Percentiles rank a stretch among this genome's conserved stretches.
Evolutionary conservation across 2,329 filamentous ascomycete species (phyloP).

Genomic region (Aspergillus sp.): DNA sequence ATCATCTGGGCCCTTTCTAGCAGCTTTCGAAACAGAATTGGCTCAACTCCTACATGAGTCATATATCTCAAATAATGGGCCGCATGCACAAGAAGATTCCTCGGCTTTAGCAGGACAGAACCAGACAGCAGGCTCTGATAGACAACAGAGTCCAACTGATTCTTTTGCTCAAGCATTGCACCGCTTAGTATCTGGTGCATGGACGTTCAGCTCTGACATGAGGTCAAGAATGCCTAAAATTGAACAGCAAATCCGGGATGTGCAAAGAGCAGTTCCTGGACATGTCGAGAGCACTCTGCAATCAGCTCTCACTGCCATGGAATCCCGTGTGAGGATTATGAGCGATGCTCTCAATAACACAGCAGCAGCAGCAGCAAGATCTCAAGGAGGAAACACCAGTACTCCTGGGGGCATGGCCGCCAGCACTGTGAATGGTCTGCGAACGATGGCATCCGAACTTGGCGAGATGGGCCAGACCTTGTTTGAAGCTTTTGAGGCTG

Average conservation of each 20-base stretch:
- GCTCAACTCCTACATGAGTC: constrained; percentile 25
- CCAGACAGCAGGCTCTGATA: constrained; percentile 6
- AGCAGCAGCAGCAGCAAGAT: constrained; percentile 26
- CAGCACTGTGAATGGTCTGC: constrained; percentile 32
- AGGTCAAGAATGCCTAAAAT: constrained; percentile 30
- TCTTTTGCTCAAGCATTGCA: constrained; percentile 28
- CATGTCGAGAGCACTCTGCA: constrained; percentile 32
- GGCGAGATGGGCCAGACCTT: constrained; percentile 33
- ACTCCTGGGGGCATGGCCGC: constrained; percentile 29
- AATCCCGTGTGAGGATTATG: constrained; percentile 31
- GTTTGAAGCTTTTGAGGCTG: constrained; percentile 31
- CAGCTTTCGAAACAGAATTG: constrained; percentile 35
- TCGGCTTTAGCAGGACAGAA: constrained; percentile 7
- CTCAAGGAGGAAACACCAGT: constrained; percentile 26
- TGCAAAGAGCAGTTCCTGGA: constrained; percentile 28
- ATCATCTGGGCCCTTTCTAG: constrained; percentile 27
- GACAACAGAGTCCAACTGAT: constrained; percentile 20
- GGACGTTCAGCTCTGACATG: constrained; percentile 31
- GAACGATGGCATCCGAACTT: constrained; percentile 35
- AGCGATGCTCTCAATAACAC: constrained; percentile 31
- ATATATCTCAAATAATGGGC: constrained; percentile 6
- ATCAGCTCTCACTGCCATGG: constrained; percentile 29
- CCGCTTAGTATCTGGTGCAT: constrained; percentile 28
- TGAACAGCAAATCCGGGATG: constrained; percentile 30
- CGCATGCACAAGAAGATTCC: constrained; percentile 6